These are phyloP conservation scores for Ambispora gerdemannii DNA, from an alignment of 192 early-diverging fungal genomes.

Conservation along the genomic window DNA sequence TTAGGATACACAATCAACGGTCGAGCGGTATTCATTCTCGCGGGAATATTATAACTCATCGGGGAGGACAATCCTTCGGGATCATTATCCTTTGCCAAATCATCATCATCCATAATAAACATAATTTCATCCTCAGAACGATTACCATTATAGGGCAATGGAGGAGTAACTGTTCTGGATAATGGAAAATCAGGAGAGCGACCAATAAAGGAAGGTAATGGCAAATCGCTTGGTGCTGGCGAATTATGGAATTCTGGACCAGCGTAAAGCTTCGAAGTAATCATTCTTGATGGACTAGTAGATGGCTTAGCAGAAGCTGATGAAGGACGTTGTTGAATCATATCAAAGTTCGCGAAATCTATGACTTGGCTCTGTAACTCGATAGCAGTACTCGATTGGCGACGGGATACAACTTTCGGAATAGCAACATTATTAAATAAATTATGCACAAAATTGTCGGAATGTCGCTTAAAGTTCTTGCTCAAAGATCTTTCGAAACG, in stretches of 20 bases:
- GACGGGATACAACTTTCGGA: not conserved
- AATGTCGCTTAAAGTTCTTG: not conserved
- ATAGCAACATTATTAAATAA: not conserved
- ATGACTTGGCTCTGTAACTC: not conserved
- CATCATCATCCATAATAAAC: constrained; percentile 30
- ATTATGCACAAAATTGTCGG: not conserved
- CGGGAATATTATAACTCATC: constrained; percentile 38
- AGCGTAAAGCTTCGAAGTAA: constrained; percentile 39
- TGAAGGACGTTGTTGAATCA: not conserved
- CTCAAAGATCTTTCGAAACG: not conserved
- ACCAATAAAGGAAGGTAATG: constrained; percentile 45
- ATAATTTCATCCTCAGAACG: constrained; percentile 13
- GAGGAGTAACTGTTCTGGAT: not conserved
- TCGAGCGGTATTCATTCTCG: constrained; percentile 44
- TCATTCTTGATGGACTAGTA: not conserved
- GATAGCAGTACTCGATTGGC: not conserved
- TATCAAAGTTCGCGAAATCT: not conserved
- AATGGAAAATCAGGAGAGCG: constrained; percentile 19
- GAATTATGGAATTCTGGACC: constrained; percentile 58
- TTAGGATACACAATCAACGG: constrained; percentile 14
- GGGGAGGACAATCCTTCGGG: constrained; percentile 2
- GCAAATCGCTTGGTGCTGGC: constrained; percentile 51
- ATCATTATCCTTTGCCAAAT: not conserved
- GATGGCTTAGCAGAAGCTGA: not conserved
- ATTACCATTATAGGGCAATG: not conserved